Evolutionary conservation across 2,329 filamentous ascomycete genomes (phyloP).

Genomic region (Cercospora canescens): DNA sequence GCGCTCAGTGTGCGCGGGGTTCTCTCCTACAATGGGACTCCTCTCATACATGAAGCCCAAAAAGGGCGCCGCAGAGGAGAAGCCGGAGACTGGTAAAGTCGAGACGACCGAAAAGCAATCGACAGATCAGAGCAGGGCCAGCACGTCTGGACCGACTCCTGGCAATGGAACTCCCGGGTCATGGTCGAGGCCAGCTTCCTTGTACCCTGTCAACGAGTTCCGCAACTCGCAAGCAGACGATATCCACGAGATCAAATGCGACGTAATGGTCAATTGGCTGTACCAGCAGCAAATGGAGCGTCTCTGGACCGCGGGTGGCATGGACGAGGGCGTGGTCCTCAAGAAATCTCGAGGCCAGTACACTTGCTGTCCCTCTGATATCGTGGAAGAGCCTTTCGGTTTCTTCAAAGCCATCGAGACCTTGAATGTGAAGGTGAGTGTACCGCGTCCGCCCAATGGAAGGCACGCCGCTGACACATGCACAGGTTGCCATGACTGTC

Average conservation of each 20-base stretch:
- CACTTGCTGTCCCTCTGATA: slow-evolving; percentile 51
- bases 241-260: slow-evolving; percentile 56
- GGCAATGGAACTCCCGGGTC: slow-evolving; percentile 30
- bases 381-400: slow-evolving; percentile 47
- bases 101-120: slow-evolving; percentile 23
- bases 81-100: slow-evolving; percentile 6
- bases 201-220: slow-evolving; percentile 38
- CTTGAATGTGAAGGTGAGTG: slow-evolving; percentile 56
- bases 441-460: not conserved
- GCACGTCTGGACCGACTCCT: slow-evolving; percentile 20
- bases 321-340: slow-evolving; percentile 57
- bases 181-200: slow-evolving; percentile 38
- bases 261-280: slow-evolving; percentile 65
- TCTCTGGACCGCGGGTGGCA: slow-evolving; percentile 50
- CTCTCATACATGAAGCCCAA: slow-evolving; percentile 28
- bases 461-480: slow-evolving; percentile 4
- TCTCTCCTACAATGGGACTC: slow-evolving; percentile 22
- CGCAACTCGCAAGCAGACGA: slow-evolving; percentile 45
- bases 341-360: slow-evolving; percentile 55
- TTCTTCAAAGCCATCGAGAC: slow-evolving; percentile 52
- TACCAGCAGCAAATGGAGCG: slow-evolving; percentile 62
- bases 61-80: slow-evolving; percentile 20
- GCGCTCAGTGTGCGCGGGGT: not conserved
- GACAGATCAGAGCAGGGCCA: slow-evolving; percentile 3
- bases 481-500: slow-evolving; percentile 66